Evolutionary conservation across 23 red algal species (phyloP), one percentile per base, ranked within the genome.

Genomic region (Agarophyton chilense): DNA sequence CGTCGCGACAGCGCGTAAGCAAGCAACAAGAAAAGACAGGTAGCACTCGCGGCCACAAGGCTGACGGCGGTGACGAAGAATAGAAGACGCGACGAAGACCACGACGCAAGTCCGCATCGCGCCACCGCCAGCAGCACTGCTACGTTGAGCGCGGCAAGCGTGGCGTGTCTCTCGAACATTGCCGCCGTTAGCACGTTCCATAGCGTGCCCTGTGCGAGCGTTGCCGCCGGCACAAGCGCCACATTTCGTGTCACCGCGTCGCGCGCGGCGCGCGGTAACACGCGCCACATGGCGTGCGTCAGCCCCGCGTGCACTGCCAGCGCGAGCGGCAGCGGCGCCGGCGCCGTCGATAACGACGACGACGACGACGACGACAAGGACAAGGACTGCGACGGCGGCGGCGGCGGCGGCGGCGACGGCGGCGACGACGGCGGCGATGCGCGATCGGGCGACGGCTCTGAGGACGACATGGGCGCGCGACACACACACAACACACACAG

Each of bases 101-200:
- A 91, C 17, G 62, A 21, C 7, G 75, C 29, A 14, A 79, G 54
- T 22, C 24, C 44, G 31, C 43, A 73, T 22, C 65, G 55, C 24
- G 50, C 52, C 21, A 82, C 12, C 18, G 33, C 31, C 3, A 71
- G 14, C 17, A 91, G 58, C 24, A 61, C 26, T 4, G 45, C 40
- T 4, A 52, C 43, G 44, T 72, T 91, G 47, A 82, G 34, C 12
- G 79, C 4, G 40, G 52, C 38, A 11, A 17, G 10, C 22, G 65
- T 32, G 0, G 64, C 60, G 66, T 55, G 77, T 4, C 62, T 24
- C 22, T 91, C 88, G 40, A 91, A 24, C 70, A 50, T 74, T n/a
- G 51, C 33, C 36, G 88, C 88, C 18, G 88, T 91, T 1, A 82
- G 28, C 14, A 91, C 56, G 47, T 91, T 91, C 88, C 88, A 91